Conservation (phyloP, 1,284 basidiomycete genomes). For the Austroboletus olivaceoglutinosus region DNA sequence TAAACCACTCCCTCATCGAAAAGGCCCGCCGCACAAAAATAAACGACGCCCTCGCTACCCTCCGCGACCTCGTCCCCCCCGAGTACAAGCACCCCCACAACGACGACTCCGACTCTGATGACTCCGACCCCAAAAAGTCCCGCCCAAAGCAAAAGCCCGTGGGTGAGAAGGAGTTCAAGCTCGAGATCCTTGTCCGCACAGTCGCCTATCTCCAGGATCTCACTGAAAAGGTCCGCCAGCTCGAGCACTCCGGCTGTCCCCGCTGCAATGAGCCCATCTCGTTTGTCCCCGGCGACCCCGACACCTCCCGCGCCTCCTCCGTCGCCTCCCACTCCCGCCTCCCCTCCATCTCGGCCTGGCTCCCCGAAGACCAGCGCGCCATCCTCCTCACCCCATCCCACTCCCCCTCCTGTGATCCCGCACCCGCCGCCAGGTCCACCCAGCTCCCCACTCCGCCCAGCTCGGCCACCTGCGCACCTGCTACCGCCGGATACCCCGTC, state of each 20-base stretch:
- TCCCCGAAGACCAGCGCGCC: slow-evolving; percentile 37
- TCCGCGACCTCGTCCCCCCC: slow-evolving; percentile 63
- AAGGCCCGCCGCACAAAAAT: slow-evolving; percentile 81
- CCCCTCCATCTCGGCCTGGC: slow-evolving; percentile 49
- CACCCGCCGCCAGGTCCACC: neutral
- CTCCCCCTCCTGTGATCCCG: slow-evolving; percentile 16
- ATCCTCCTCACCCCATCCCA: slow-evolving; percentile 26
- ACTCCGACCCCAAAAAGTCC: slow-evolving; percentile 25
- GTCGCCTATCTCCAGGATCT: slow-evolving; percentile 69
- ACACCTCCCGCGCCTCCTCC: slow-evolving; percentile 7
- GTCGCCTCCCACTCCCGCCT: slow-evolving; percentile 34
- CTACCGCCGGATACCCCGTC: slow-evolving; percentile 19
- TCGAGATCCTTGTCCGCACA: slow-evolving; percentile 74
- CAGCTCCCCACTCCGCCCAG: slow-evolving; percentile 50
- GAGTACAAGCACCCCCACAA: slow-evolving; percentile 41
- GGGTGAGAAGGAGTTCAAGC: slow-evolving; percentile 75
- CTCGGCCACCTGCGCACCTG: slow-evolving; percentile 37
- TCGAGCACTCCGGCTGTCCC: slow-evolving; percentile 42
- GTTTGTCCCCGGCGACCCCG: neutral
- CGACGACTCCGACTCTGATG: slow-evolving; percentile 31
- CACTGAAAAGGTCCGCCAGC: slow-evolving; percentile 45
- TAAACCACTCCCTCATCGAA: slow-evolving; percentile 82
- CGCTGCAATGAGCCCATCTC: slow-evolving; percentile 30
- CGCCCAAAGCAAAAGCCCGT: slow-evolving; percentile 41
- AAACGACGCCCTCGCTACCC: slow-evolving; percentile 69